Evolutionary conservation across 2,329 filamentous ascomycete species (phyloP), one percentile per base, ranked within the genome.

Genomic region (Trichothecium sympodiale): DNA sequence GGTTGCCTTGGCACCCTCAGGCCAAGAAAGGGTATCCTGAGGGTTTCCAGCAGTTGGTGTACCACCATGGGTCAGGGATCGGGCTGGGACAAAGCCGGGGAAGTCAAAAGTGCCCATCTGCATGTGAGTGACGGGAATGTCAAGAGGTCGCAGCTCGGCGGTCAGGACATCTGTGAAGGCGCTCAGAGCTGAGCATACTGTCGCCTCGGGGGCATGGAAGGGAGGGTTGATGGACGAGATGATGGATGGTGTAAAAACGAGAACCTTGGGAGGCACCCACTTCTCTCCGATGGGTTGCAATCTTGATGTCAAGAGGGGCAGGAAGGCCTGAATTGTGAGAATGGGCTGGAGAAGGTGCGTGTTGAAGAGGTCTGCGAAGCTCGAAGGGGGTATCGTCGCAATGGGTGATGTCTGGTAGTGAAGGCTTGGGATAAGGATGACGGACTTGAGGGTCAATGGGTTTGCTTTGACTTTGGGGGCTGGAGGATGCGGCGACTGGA

Each of bases 21-120:
- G 67, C 82, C 82, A 86, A 34, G 71, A 63, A 3, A 79, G 62
- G 9, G 67, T 61, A 32, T 70, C 65, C 37, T 62, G 55, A 5
- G 59, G 57, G 41, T 57, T 61, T 28, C 64, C 58, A 17, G 34
- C 38, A 6, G 20, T 25, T 25, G 20, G 20, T 10, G 20, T 25
- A 10, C 20, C 20, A 8, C 16, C 31, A 6, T 18, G 25, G 12
- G 23, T 16, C 15, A 25, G 14, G 26, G 62, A 57, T 47, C 50
- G 58, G 41, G 59, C 48, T 18, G 69, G 71, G 3, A 69, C 69
- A 58, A 80, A 77, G 42, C 78, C 69, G 6, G 77, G 76, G 48
- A 89, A 78, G 58, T 96, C 89, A 54, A 98, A 86, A 16, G 85
- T 88, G 39, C 91, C 91, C 2, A 96, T 77, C 58, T 89, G 86